Base-by-base conservation (phyloP, 257 asterid genomes). In the Echium plantagineum region DNA sequence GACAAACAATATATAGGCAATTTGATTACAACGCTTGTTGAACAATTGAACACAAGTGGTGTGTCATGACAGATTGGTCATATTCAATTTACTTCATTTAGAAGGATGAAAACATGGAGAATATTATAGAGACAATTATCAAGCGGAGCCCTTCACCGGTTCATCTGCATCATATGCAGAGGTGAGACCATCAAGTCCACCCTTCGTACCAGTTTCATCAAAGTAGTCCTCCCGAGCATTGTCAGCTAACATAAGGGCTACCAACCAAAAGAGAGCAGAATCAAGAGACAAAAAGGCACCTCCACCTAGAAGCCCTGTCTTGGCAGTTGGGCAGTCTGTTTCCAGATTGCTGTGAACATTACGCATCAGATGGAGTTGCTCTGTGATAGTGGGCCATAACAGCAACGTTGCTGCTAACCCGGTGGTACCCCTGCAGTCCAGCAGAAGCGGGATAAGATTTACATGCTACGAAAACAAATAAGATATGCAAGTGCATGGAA, bases 301-400 rank as follows among this genome's bases (percentile, higher is more conserved):
- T 51, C 98, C 98, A 1, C 98, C 98, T 3, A 93, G 81, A 77
- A 93, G 80, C 26, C 98, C 98, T 0, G 98, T 88, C 84, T 93
- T 89, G 65, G 98, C 98, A n/a, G 97, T 88, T 1, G 95, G 94
- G 84, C 98, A 91, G 0, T 63, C 42, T 5, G 89, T 82, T 66
- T 82, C 81, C 71, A 91, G 38, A 24, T 82, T 73, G 71, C 77
- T 88, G 61, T 91, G 98, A 60, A 86, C 31, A 54, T 47, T 66
- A 15, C 15, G 51, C 13, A 30, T 24, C 10, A 58, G 60, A 80
- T 93, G 94, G 61, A 72, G 76, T 42, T 88, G 93, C 74, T 81
- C 97, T 4, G 89, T 71, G 69, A 86, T 67, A 2, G 98, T 86
- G 7, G 98, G 98, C 97, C 97, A 89, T 53, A 93, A 56, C 66